These are phyloP conservation scores for Phalaenopsis hybrid DNA, from an alignment of 116 monocot genomes.

Conservation along the genomic window DNA sequence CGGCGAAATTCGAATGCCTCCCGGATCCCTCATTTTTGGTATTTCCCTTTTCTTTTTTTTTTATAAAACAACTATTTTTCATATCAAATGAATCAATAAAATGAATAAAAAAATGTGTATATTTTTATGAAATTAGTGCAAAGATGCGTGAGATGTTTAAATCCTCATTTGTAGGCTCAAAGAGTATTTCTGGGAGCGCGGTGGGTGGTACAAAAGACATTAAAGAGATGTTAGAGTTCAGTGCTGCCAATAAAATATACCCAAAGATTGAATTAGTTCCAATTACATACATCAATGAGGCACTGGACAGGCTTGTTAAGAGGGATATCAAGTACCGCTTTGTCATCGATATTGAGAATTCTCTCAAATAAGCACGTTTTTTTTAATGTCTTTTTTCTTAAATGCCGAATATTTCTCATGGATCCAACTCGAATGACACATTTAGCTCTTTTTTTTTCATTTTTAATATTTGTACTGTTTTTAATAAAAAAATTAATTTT, in stretches of 20 bases:
- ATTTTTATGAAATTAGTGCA: neutral
- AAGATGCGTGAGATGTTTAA: neutral
- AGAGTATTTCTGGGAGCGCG: constrained; percentile 49
- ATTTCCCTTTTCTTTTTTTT: neutral
- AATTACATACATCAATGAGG: constrained; percentile 74
- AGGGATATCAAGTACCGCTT: constrained; percentile 76
- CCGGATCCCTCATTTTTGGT: constrained; percentile 13
- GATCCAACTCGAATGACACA: too few relatives aligned
- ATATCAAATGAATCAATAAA: too few relatives aligned
- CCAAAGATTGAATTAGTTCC: constrained; percentile 75
- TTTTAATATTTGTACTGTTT: too few relatives aligned
- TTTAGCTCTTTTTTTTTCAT: too few relatives aligned
- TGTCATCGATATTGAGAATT: constrained; percentile 75
- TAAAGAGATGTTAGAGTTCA: constrained; percentile 78
- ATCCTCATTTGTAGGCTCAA: constrained; percentile 33
- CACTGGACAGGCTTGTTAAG: constrained; percentile 59
- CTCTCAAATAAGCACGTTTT: constrained; percentile 15
- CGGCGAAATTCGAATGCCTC: constrained; percentile 14
- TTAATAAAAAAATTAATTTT: too few relatives aligned
- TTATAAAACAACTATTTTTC: too few relatives aligned
- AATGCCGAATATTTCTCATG: too few relatives aligned
- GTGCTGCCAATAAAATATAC: constrained; percentile 64
- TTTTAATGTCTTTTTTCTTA: too few relatives aligned
- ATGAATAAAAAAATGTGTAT: too few relatives aligned
- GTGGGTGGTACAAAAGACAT: constrained; percentile 65